Evolutionary conservation across 2,329 filamentous ascomycete species (phyloP).

Genomic region (Botrytis squamosa): DNA sequence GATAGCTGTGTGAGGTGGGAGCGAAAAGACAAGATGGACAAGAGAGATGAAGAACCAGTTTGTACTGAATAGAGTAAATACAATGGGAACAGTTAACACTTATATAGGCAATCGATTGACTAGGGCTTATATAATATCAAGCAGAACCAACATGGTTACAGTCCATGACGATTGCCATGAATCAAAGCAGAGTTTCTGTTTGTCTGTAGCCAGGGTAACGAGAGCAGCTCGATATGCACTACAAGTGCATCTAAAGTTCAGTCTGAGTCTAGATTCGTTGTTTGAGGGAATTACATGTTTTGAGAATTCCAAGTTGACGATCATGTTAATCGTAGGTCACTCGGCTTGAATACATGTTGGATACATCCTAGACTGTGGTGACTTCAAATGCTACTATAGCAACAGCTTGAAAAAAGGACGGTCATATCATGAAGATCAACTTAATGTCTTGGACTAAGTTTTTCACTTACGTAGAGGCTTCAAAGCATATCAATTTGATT

Average conservation of each 20-base stretch:
- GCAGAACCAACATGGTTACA: neutral
- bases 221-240: neutral
- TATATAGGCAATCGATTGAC: neutral
- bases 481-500: neutral
- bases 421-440: neutral
- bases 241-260: neutral
- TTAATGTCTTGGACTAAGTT: neutral
- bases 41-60: too few relatives aligned
- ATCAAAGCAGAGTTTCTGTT: neutral
- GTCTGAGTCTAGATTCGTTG: neutral
- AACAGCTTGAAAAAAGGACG: neutral
- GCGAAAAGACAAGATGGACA: too few relatives aligned
- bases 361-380: neutral
- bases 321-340: neutral
- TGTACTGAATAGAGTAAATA: too few relatives aligned
- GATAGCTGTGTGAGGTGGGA: neutral
- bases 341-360: neutral
- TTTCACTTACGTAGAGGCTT: neutral
- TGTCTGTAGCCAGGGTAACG: neutral
- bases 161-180: neutral
- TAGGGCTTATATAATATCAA: neutral
- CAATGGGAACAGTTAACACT: too few relatives aligned
- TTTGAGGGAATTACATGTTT: neutral
- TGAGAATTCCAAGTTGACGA: neutral
- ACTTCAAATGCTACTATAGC: neutral